A percentile compares a stretch with the other conserved stretches of the same genome.
phyloP scores from a whole-genome alignment of 1,139 yeast genomes.

The Yamadazyma buinensis region DNA sequence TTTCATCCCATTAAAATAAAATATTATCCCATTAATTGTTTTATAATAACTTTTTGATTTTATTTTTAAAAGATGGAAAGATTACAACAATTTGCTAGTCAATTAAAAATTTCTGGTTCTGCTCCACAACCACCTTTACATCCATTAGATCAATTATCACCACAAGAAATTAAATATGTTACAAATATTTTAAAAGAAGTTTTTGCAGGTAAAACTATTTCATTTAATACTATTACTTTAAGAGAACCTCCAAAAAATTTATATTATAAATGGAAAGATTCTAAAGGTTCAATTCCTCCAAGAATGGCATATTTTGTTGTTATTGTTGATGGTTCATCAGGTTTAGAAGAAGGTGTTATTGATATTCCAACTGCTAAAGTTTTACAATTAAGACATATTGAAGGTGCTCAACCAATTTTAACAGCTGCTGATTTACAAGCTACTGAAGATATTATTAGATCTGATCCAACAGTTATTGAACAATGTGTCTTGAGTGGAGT shows the following conservation, averaged over 20 bases:
- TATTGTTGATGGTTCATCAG: conserved; percentile 55
- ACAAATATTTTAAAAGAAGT: conserved; percentile 26
- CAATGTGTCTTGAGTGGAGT: conserved; percentile 71
- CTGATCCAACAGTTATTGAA: conserved; percentile 65
- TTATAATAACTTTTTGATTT: too few species aligned
- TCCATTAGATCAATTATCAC: conserved; percentile 70
- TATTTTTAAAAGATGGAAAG: conserved; percentile 73
- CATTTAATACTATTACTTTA: conserved; percentile 67
- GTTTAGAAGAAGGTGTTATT: conserved; percentile 68
- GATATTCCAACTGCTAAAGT: conserved; percentile 49
- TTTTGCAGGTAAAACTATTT: conserved; percentile 43
- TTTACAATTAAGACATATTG: conserved; percentile 44
- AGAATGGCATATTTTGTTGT: conserved; percentile 66
- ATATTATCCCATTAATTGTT: too few species aligned
- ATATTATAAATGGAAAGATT: conserved; percentile 63
- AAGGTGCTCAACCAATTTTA: conserved; percentile 70
- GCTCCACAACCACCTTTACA: conserved; percentile 57
- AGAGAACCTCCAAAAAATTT: conserved; percentile 67
- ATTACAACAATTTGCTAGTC: conserved; percentile 60
- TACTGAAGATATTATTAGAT: conserved; percentile 64
- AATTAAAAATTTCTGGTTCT: conserved; percentile 53
- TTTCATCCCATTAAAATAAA: too few species aligned
- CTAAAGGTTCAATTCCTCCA: conserved; percentile 58
- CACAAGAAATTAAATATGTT: conserved; percentile 48
- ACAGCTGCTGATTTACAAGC: conserved; percentile 63